Evolutionary conservation across 345 rosid species (phyloP).

Genomic region (Pugionium dolabratum): DNA sequence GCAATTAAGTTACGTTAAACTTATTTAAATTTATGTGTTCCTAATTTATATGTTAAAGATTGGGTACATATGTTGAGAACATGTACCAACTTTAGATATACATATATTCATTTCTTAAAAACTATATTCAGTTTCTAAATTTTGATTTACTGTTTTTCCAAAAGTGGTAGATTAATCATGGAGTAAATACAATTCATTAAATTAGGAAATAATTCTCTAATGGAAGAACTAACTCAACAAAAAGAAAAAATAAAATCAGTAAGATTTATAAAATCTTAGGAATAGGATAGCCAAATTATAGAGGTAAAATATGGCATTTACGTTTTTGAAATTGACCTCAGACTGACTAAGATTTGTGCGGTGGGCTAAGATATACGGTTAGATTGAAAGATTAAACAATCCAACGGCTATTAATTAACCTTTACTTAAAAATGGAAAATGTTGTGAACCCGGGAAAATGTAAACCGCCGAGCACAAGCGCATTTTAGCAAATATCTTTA

Average conservation of each 20-base stretch:
- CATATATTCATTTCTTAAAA: neutral
- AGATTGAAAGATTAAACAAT: conserved; percentile 17
- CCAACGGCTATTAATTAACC: conserved; percentile 26
- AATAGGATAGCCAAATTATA: conserved; percentile 4
- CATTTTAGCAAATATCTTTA: conserved; percentile 24
- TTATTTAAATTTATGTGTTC: too few relatives aligned
- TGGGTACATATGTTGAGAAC: neutral
- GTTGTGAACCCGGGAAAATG: conserved; percentile 36
- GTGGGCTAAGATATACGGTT: conserved; percentile 22
- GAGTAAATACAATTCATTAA: neutral
- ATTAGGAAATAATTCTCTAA: neutral
- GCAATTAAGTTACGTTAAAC: too few relatives aligned
- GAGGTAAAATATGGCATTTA: neutral
- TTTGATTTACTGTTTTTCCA: too few relatives aligned
- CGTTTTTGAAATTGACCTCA: conserved; percentile 10
- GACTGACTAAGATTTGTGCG: conserved; percentile 2
- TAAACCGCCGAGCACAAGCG: conserved; percentile 31
- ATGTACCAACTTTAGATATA: neutral
- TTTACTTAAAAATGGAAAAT: conserved; percentile 24
- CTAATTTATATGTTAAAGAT: too few relatives aligned
- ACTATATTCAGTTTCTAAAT: conserved; percentile 4
- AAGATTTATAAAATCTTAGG: neutral
- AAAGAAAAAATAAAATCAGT: neutral
- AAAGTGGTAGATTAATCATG: neutral
- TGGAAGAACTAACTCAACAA: neutral